A percentile compares a stretch with the other conserved stretches of the same genome.
Evolutionary conservation across 2,329 filamentous ascomycete genomes (phyloP).

Genomic region (Aspergillus aculeatus): DNA sequence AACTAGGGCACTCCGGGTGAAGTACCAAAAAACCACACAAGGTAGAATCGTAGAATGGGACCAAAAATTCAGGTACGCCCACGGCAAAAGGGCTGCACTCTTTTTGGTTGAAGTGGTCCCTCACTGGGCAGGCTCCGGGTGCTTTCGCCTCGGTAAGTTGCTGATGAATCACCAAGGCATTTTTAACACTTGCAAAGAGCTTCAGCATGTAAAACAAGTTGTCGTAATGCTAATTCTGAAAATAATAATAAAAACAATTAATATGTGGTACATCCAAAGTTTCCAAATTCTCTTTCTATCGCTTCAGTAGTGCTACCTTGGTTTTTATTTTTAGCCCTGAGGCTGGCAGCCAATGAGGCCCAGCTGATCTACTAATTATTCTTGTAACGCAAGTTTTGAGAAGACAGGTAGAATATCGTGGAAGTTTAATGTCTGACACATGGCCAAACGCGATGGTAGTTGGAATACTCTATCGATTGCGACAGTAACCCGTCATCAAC

Average conservation of each 20-base stretch:
- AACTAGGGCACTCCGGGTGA: not conserved
- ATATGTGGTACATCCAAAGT: not conserved
- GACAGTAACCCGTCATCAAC: not conserved
- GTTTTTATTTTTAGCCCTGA: slow-evolving; percentile 24
- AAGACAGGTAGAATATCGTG: slow-evolving; percentile 20
- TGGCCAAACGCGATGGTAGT: slow-evolving; percentile 11
- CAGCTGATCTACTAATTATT: slow-evolving; percentile 23
- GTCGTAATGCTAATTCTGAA: not conserved
- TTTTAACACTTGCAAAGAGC: not conserved
- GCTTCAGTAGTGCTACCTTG: not conserved
- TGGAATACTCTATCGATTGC: not conserved
- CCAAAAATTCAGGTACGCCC: not conserved
- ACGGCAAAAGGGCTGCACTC: not conserved
- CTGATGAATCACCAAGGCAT: not conserved
- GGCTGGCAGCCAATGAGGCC: slow-evolving; percentile 16
- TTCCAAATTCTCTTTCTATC: not conserved
- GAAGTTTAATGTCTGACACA: slow-evolving; percentile 11
- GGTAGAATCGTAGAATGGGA: not conserved
- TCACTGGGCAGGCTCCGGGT: not conserved
- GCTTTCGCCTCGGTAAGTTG: not conserved
- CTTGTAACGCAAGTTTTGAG: slow-evolving; percentile 22
- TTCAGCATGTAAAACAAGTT: not conserved
- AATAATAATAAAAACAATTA: not conserved
- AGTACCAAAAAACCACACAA: not conserved
- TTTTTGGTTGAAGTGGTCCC: not conserved